Evolutionary conservation across 345 rosid genomes (phyloP).

Genomic region (Eucalyptus cloeziana): DNA sequence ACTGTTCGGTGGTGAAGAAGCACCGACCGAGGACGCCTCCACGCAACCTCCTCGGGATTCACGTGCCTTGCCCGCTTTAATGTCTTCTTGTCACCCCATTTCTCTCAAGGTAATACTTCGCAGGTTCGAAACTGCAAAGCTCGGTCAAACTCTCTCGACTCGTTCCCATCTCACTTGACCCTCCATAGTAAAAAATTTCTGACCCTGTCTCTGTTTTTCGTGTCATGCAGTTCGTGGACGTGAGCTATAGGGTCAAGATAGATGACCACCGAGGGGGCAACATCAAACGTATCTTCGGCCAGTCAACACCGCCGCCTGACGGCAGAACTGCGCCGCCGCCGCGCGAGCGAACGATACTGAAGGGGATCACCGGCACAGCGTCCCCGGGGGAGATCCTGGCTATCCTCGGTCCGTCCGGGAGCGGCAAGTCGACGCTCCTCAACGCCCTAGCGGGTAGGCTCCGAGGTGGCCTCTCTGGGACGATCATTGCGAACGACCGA

Average conservation of each 20-base stretch:
- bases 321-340: background rate
- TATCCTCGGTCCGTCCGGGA: constrained; percentile 90
- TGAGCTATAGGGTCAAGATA: constrained; percentile 42
- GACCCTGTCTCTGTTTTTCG: background rate
- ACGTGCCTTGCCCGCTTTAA: constrained; percentile 28
- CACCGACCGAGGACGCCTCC: background rate
- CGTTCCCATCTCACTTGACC: background rate
- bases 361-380: constrained; percentile 62
- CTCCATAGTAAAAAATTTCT: background rate
- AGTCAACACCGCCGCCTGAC: constrained; percentile 1
- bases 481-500: constrained; percentile 48
- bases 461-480: constrained; percentile 42
- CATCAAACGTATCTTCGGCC: constrained; percentile 18
- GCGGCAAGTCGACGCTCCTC: constrained; percentile 84
- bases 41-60: constrained; percentile 18
- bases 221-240: constrained; percentile 61
- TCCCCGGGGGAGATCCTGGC: constrained; percentile 89
- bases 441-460: constrained; percentile 73
- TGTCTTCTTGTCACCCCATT: constrained; percentile 59
- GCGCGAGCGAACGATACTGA: constrained; percentile 49
- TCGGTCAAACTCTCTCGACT: background rate
- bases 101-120: constrained; percentile 52
- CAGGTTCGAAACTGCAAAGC: background rate
- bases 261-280: constrained; percentile 8
- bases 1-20: background rate